phyloP scores from a whole-genome alignment of 306 rosid species.

The Quercus variabilis region DNA sequence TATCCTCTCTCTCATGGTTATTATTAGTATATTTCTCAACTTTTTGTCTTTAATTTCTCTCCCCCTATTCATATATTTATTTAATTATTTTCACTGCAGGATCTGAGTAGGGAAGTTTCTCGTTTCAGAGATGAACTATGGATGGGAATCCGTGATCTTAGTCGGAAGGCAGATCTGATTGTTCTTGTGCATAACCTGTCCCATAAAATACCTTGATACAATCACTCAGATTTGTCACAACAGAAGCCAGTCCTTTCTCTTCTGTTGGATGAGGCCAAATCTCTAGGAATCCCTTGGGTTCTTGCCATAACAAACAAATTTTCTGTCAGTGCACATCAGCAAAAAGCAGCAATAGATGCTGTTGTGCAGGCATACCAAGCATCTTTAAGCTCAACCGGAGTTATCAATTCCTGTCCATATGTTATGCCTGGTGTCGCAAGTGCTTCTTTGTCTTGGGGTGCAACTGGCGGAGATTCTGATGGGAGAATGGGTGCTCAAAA shows the following conservation, averaged over 20 bases:
- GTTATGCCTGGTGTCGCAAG: slow-evolving; percentile 71
- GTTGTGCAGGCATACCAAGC: slow-evolving; percentile 73
- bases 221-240: slow-evolving; percentile 47
- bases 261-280: slow-evolving; percentile 88
- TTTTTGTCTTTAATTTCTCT: not conserved
- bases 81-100: slow-evolving; percentile 40
- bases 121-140: slow-evolving; percentile 78
- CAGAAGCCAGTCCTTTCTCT: slow-evolving; percentile 76
- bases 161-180: slow-evolving; percentile 74
- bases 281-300: slow-evolving; percentile 96
- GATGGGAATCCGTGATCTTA: slow-evolving; percentile 82
- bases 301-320: slow-evolving; percentile 94
- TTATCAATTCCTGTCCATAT: slow-evolving; percentile 81
- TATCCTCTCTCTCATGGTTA: not conserved
- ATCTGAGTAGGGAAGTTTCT: slow-evolving; percentile 61
- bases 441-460: slow-evolving; percentile 62
- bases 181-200: slow-evolving; percentile 92
- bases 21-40: not conserved
- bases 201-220: slow-evolving; percentile 72
- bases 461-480: slow-evolving; percentile 42
- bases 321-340: slow-evolving; percentile 93
- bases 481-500: slow-evolving; percentile 48
- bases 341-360: slow-evolving; percentile 70
- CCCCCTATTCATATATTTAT: not conserved
- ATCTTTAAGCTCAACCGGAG: slow-evolving; percentile 57